Evolutionary conservation across 1,284 basidiomycete species (phyloP).

Genomic region (Naganishia sp.): DNA sequence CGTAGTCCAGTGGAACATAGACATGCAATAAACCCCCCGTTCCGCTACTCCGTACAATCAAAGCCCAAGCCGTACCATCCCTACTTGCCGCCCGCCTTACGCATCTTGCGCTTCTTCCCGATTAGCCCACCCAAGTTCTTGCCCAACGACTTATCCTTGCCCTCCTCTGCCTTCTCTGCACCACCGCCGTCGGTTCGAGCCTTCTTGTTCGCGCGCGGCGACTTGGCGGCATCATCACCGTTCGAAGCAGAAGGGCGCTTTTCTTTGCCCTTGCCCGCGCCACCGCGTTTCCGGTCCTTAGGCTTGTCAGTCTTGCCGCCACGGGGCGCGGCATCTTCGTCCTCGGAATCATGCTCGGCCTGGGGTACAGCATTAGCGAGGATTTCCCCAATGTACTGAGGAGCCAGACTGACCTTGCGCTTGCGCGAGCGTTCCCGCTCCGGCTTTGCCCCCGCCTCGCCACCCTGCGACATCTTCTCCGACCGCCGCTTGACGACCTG

Average conservation of each 20-base stretch:
- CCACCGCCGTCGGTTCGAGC: slow-evolving; percentile 22
- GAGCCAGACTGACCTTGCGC: slow-evolving; percentile 33
- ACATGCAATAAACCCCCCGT: too few relatives aligned
- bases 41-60: background rate
- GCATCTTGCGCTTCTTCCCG: slow-evolving; percentile 52
- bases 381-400: slow-evolving; percentile 8
- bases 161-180: slow-evolving; percentile 14
- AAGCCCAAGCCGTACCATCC: background rate
- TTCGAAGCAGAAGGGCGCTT: slow-evolving; percentile 2
- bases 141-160: slow-evolving; percentile 50
- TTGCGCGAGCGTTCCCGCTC: slow-evolving; percentile 31
- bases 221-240: slow-evolving; percentile 15
- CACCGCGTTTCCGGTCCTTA: slow-evolving; percentile 25
- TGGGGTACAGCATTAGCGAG: slow-evolving; percentile 23
- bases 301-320: slow-evolving; percentile 21
- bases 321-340: slow-evolving; percentile 37
- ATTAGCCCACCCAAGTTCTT: slow-evolving; percentile 51
- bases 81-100: slow-evolving; percentile 44
- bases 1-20: too few relatives aligned
- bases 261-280: slow-evolving; percentile 25
- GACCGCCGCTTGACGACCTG: slow-evolving; percentile 58
- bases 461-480: slow-evolving; percentile 44
- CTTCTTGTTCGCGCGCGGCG: slow-evolving; percentile 31
- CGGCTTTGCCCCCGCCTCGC: slow-evolving; percentile 16
- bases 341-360: slow-evolving; percentile 38